A percentile compares a stretch with the other conserved stretches of the same genome.
These are phyloP conservation scores for Backusella tuberculispora DNA, from an alignment of 192 early-diverging fungal genomes.

Conservation along the genomic window DNA sequence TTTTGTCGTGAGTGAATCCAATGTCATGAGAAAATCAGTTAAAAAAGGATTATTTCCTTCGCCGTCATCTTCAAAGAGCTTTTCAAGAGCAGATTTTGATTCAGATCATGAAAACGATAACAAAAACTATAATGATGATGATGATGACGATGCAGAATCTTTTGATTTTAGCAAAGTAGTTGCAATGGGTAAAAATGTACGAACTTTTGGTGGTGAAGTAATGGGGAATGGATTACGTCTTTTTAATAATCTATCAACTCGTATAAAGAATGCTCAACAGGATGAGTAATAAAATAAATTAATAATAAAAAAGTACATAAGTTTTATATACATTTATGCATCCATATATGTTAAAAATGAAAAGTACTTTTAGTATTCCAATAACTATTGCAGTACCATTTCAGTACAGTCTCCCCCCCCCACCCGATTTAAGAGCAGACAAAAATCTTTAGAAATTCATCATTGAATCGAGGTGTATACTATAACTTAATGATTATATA, in stretches of 20 bases:
- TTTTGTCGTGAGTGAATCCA: background rate
- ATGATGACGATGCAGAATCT: slow-evolving; percentile 21
- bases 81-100: slow-evolving; percentile 5
- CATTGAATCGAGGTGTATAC: too few relatives aligned
- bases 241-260: slow-evolving; percentile 29
- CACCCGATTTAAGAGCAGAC: too few relatives aligned
- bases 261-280: slow-evolving; percentile 29
- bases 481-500: too few relatives aligned
- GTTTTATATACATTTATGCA: too few relatives aligned
- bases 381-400: too few relatives aligned
- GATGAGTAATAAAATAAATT: slow-evolving; percentile 1
- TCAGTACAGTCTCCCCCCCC: too few relatives aligned
- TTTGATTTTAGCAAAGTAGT: slow-evolving; percentile 44
- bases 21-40: background rate
- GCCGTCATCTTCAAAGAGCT: background rate
- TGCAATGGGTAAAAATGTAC: slow-evolving; percentile 38
- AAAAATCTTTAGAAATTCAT: too few relatives aligned
- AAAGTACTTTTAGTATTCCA: too few relatives aligned
- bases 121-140: background rate
- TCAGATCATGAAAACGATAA: slow-evolving; percentile 1
- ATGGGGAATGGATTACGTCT: slow-evolving; percentile 38
- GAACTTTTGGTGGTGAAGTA: slow-evolving; percentile 30
- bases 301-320: background rate
- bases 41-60: background rate
- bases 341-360: too few relatives aligned